A percentile compares a stretch with the other conserved stretches of the same genome.
These are phyloP conservation scores for Daedaleopsis sinensis DNA, from an alignment of 768 basidiomycete species.

Conservation along the genomic window DNA sequence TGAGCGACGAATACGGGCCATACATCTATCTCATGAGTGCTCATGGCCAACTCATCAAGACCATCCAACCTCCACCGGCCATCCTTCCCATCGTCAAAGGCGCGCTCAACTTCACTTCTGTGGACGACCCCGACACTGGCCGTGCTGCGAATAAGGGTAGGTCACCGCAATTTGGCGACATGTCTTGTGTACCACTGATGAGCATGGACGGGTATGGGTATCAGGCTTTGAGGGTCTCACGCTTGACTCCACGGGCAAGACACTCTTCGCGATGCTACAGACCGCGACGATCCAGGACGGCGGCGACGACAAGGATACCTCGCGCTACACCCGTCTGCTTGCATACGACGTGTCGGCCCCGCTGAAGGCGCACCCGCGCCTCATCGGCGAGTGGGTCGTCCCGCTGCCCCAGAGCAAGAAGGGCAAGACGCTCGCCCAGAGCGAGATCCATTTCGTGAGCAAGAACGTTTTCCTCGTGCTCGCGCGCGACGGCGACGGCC, in stretches of 20 bases:
- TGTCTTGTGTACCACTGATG: too few relatives aligned
- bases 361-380: slow-evolving; percentile 31
- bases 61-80: slow-evolving; percentile 61
- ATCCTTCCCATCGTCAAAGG: slow-evolving; percentile 53
- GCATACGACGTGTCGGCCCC: slow-evolving; percentile 53
- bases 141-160: slow-evolving; percentile 58
- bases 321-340: slow-evolving; percentile 57
- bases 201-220: too few relatives aligned
- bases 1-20: slow-evolving; percentile 72
- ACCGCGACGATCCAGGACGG: slow-evolving; percentile 67
- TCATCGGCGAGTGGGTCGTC: slow-evolving; percentile 63
- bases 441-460: slow-evolving; percentile 61
- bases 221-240: slow-evolving; percentile 66
- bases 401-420: slow-evolving; percentile 56
- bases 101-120: slow-evolving; percentile 55
- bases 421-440: slow-evolving; percentile 52
- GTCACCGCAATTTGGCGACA: neutral
- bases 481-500: slow-evolving; percentile 61
- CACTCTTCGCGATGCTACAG: slow-evolving; percentile 65
- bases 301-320: slow-evolving; percentile 48
- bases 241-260: slow-evolving; percentile 45
- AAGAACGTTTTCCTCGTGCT: slow-evolving; percentile 59
- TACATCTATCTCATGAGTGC: slow-evolving; percentile 59
- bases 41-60: slow-evolving; percentile 51
- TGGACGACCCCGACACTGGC: slow-evolving; percentile 51